A percentile compares a stretch with the other conserved stretches of the same genome.
Evolutionary conservation across 257 asterid genomes (phyloP).

Genomic region (Gentiana macrophylla): DNA sequence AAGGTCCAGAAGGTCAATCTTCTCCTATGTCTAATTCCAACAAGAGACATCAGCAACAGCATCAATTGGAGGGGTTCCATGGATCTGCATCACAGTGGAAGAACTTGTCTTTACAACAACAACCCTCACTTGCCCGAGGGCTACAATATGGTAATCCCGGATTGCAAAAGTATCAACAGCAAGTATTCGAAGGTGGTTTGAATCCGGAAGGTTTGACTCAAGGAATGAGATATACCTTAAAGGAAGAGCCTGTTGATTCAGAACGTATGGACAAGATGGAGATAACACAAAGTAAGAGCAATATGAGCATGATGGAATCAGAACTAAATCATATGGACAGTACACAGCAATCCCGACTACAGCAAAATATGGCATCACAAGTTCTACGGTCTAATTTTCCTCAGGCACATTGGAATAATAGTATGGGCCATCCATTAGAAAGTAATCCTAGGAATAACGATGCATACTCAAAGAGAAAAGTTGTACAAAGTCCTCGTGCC

Average conservation of each 20-base stretch:
- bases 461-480: conserved; percentile 60
- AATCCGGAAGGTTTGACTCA: conserved; percentile 62
- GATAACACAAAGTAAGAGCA: conserved; percentile 29
- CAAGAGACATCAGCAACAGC: conserved; percentile 61
- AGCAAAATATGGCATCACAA: conserved; percentile 70
- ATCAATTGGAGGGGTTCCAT: conserved; percentile 50
- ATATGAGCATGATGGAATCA: conserved; percentile 41
- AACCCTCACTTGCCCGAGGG: conserved; percentile 37
- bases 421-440: conserved; percentile 61
- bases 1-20: conserved; percentile 61
- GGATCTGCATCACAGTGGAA: conserved; percentile 80
- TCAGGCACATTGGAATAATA: conserved; percentile 75
- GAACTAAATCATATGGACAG: conserved; percentile 47
- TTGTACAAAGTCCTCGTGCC: conserved; percentile 81
- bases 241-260: conserved; percentile 82
- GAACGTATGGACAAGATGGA: conserved; percentile 63
- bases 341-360: conserved; percentile 52
- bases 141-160: conserved; percentile 45
- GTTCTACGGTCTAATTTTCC: conserved; percentile 52
- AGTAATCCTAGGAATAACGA: conserved; percentile 64
- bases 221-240: conserved; percentile 65
- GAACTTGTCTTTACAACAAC: conserved; percentile 61
- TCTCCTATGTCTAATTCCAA: conserved; percentile 25
- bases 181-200: conserved; percentile 54
- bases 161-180: conserved; percentile 63